Percentiles rank a stretch among this genome's conserved stretches.
Evolutionary conservation across 768 basidiomycete genomes (phyloP).

Genomic region (Tremella fuciformis): DNA sequence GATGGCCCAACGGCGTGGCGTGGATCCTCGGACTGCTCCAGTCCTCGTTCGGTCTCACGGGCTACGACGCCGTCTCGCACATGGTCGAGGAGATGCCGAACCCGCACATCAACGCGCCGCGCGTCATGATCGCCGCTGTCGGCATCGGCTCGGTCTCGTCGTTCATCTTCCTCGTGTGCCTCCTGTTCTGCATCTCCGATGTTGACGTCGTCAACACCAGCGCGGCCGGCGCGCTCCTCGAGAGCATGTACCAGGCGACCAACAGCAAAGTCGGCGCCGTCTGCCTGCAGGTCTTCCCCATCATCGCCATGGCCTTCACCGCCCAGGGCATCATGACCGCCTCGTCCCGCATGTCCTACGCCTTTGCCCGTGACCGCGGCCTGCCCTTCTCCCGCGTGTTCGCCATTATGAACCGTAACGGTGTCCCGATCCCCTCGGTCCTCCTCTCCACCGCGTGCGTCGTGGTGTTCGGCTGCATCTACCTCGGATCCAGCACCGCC

Average conservation of each 20-base stretch:
- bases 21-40: conserved; percentile 44
- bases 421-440: conserved; percentile 38
- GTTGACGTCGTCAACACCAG: conserved; percentile 37
- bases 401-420: conserved; percentile 25
- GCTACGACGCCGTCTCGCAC: conserved; percentile 46
- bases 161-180: conserved; percentile 37
- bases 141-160: conserved; percentile 33
- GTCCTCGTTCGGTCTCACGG: conserved; percentile 39
- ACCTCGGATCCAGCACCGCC: conserved; percentile 36
- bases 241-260: conserved; percentile 41
- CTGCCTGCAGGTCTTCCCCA: conserved; percentile 41
- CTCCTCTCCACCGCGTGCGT: conserved; percentile 32
- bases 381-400: conserved; percentile 35
- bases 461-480: conserved; percentile 43
- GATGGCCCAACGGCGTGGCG: conserved; percentile 44
- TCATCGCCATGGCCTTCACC: conserved; percentile 43
- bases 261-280: conserved; percentile 33
- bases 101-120: conserved; percentile 39
- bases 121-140: conserved; percentile 38
- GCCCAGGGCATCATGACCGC: conserved; percentile 41
- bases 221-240: conserved; percentile 35
- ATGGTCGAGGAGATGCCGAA: conserved; percentile 47
- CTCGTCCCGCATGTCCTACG: conserved; percentile 38
- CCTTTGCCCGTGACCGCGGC: conserved; percentile 40
- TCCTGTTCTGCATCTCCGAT: conserved; percentile 38